Conservation (phyloP, 148 eudicot genomes). For the Bassia scoparia region DNA sequence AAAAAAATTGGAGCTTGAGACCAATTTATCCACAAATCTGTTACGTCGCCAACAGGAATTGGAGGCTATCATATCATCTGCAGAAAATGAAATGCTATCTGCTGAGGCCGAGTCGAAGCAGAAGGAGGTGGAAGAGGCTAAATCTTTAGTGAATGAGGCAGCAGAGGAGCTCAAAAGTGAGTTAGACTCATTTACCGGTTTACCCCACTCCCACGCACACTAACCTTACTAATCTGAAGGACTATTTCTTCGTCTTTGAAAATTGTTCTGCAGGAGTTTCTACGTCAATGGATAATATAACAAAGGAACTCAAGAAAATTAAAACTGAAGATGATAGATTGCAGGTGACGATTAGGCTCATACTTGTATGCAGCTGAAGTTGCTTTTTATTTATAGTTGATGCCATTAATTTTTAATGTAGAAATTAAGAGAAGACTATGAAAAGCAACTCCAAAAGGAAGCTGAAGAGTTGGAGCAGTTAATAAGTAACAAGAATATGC, state of each 20-base stretch:
- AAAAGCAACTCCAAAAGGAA: slow-evolving; percentile 71
- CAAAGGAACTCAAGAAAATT: slow-evolving; percentile 53
- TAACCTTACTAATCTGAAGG: neutral
- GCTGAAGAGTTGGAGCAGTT: slow-evolving; percentile 85
- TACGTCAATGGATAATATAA: slow-evolving; percentile 48
- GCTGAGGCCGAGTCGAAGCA: slow-evolving; percentile 67
- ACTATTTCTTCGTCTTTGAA: slow-evolving; percentile 8
- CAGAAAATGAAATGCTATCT: slow-evolving; percentile 48
- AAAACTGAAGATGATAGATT: slow-evolving; percentile 65
- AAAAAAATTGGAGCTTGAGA: slow-evolving; percentile 88
- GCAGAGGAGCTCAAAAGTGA: slow-evolving; percentile 67
- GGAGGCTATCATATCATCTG: slow-evolving; percentile 63
- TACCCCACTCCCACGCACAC: neutral
- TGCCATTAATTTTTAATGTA: slow-evolving; percentile 34
- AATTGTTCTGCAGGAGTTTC: slow-evolving; percentile 48
- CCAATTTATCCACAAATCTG: slow-evolving; percentile 88
- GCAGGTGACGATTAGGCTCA: slow-evolving; percentile 52
- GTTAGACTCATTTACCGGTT: neutral
- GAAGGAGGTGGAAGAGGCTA: slow-evolving; percentile 74
- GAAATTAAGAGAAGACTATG: slow-evolving; percentile 68
- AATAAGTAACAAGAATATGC: slow-evolving; percentile 67
- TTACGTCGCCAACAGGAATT: slow-evolving; percentile 77
- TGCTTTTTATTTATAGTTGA: slow-evolving; percentile 16
- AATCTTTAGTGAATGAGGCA: slow-evolving; percentile 49
- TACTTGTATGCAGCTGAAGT: slow-evolving; percentile 11